Evolutionary conservation across 73 alveolate genomes (phyloP).

Genomic region (Uronychia setigera): DNA sequence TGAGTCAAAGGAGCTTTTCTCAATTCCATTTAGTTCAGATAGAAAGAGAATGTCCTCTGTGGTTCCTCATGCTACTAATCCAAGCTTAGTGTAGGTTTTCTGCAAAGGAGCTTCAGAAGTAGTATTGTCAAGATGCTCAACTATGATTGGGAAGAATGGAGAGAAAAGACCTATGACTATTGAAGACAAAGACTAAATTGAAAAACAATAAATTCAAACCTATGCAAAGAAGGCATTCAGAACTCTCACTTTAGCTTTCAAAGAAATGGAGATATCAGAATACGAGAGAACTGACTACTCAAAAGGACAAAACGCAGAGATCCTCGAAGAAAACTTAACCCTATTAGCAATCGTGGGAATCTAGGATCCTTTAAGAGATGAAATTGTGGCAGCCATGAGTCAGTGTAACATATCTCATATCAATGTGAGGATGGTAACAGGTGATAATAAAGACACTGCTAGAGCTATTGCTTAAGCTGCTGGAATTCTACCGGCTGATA

Average conservation of each 20-base stretch:
- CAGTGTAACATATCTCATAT: constrained; percentile 88
- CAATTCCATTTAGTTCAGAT: constrained; percentile 87
- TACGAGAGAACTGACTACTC: constrained; percentile 66
- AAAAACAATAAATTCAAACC: constrained; percentile 58
- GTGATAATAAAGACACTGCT: constrained; percentile 95
- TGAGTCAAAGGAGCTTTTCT: constrained; percentile 7
- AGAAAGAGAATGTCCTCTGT: constrained; percentile 90
- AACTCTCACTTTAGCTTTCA: constrained; percentile 79
- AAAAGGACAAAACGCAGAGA: constrained; percentile 53
- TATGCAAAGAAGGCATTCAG: constrained; percentile 81
- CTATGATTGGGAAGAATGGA: constrained; percentile 76
- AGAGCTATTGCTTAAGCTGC: constrained; percentile 89
- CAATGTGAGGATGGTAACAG: constrained; percentile 95
- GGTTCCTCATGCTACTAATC: constrained; percentile 17
- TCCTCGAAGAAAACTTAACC: constrained; percentile 61
- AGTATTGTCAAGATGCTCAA: constrained; percentile 68
- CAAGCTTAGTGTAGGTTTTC: constrained; percentile 42
- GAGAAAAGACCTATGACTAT: constrained; percentile 35
- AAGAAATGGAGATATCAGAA: constrained; percentile 69
- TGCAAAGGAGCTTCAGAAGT: constrained; percentile 96
- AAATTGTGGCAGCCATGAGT: constrained; percentile 85
- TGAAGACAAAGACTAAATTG: constrained; percentile 46
- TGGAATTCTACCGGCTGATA: constrained; percentile 83
- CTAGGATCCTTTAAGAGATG: constrained; percentile 90
- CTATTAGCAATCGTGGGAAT: constrained; percentile 81